phyloP scores from a whole-genome alignment of 139 green algal genomes.

The Choricystis sp. region DNA sequence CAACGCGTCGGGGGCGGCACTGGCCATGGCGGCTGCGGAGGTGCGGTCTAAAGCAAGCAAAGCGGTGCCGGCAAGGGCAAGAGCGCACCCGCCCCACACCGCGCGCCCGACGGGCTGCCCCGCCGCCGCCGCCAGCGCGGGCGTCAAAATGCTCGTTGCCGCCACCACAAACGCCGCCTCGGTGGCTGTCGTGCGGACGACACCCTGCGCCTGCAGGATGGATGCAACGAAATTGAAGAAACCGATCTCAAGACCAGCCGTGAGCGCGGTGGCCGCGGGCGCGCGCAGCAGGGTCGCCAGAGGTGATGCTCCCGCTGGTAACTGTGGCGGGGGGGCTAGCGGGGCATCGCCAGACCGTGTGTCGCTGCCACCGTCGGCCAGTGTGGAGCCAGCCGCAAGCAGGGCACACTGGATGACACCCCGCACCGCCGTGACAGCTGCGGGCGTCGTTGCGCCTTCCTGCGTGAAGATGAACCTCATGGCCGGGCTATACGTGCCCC shows the following conservation, averaged over 20 bases:
- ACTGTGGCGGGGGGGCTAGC: background rate
- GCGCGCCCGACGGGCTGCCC: slow-evolving; percentile 1
- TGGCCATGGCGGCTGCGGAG: too few relatives aligned
- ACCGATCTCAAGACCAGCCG: slow-evolving; percentile 8
- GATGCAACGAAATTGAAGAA: slow-evolving; percentile 3
- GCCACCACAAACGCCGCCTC: slow-evolving; percentile 22
- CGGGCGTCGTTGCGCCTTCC: slow-evolving; percentile 5
- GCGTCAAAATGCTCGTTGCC: slow-evolving; percentile 15
- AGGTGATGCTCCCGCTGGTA: slow-evolving; percentile 6
- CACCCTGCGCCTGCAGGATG: slow-evolving; percentile 15
- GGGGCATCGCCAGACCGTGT: background rate
- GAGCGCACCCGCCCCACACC: slow-evolving; percentile 11
- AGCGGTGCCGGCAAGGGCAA: slow-evolving; percentile 17
- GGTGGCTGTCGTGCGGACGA: slow-evolving; percentile 16
- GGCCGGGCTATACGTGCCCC: slow-evolving; percentile 14
- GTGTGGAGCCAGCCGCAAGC: background rate
- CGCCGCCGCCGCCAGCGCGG: slow-evolving; percentile 5
- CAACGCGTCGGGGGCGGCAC: background rate
- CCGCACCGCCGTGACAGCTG: slow-evolving; percentile 8
- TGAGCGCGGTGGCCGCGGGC: background rate
- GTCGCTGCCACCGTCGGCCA: background rate
- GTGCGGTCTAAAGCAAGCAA: slow-evolving; percentile 8
- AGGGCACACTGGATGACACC: slow-evolving; percentile 10
- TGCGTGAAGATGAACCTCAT: slow-evolving; percentile 9
- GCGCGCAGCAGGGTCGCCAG: slow-evolving; percentile 6